phyloP scores from a whole-genome alignment of 257 asterid genomes.

The Nemophila menziesii region DNA sequence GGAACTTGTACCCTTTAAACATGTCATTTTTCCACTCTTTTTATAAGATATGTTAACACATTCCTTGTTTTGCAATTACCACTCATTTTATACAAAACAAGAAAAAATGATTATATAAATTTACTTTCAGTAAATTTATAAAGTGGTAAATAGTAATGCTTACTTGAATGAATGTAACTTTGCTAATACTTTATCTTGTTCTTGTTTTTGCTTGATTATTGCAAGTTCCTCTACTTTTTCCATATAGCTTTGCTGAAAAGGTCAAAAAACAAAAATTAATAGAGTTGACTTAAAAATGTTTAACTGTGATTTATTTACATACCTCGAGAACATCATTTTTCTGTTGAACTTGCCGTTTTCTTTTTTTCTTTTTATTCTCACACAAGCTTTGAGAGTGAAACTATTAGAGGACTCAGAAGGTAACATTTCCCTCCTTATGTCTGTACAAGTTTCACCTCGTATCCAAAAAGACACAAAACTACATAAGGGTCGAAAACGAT shows the following conservation, averaged over 20 bases:
- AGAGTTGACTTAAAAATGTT: not conserved
- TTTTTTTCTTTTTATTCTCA: constrained; percentile 20
- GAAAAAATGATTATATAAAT: constrained; percentile 1
- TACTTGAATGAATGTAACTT: constrained; percentile 83
- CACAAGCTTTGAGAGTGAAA: constrained; percentile 12
- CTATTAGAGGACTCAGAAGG: constrained; percentile 20
- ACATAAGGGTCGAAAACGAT: too few relatives aligned
- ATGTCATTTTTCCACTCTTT: constrained; percentile 30
- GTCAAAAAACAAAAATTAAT: too few relatives aligned
- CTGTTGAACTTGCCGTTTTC: constrained; percentile 10
- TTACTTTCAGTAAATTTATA: not conserved
- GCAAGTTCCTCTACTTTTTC: constrained; percentile 78
- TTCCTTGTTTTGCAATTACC: constrained; percentile 40
- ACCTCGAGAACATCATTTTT: constrained; percentile 41
- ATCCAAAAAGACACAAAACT: too few relatives aligned
- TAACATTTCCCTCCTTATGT: constrained; percentile 20
- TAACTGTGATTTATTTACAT: constrained; percentile 6
- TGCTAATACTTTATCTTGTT: constrained; percentile 55
- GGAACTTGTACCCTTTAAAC: constrained; percentile 55
- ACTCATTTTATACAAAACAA: constrained; percentile 18
- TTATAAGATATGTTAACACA: constrained; percentile 16
- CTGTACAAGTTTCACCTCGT: too few relatives aligned
- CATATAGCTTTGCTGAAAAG: constrained; percentile 53
- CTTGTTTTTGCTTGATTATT: constrained; percentile 64
- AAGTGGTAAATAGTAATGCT: constrained; percentile 12